Evolutionary conservation across 148 eudicot species (phyloP), one percentile per base, ranked within the genome.

Genomic region (Camellia sinensis): DNA sequence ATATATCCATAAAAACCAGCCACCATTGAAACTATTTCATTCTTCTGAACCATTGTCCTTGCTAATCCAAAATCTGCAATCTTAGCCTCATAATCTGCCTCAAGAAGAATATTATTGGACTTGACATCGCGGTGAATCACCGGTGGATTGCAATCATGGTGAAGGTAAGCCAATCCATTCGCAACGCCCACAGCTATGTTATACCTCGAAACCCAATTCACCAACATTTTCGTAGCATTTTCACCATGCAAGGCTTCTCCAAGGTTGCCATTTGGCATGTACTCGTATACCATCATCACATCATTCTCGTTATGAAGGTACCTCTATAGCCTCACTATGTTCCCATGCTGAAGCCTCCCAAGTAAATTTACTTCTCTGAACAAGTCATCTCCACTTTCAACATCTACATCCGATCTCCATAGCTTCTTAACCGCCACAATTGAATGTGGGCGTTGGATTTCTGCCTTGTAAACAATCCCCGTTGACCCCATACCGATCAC

Each of bases 1-100:
- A 96, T 92, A 84, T 96, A 96, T 57, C 99, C 99, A 80, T 91
- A 92, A 52, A 97, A 96, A 61, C 99, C 99, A 0, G 98, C 99
- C 44, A 96, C 92, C 91, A 89, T 83, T 18, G 99, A 91, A 77
- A 92, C 90, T 0, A 97, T 91, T 79, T 96, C 92, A 41, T 90
- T 89, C 89, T 92, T 94, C 83, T 74, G 83, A 71, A 86, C 70
- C 93, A 94, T 89, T 84, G 85, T 88, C 80, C 81, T 93, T 4
- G 99, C 99, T 80, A 96, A 65, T 54, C 99, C 99, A 45, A 96
- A 93, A 86, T 96, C 99, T 0, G 98, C 98, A 11, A 96, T 86
- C 75, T 94, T 86, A 61, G 99, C 98, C 67, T 94, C 94, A 53
- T 91, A 88, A 69, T 92, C 87, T 0, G 83, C 88, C 82, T 96